Conservation (phyloP, 2,329 filamentous ascomycete species). For the Colletotrichum chlorophyti region DNA sequence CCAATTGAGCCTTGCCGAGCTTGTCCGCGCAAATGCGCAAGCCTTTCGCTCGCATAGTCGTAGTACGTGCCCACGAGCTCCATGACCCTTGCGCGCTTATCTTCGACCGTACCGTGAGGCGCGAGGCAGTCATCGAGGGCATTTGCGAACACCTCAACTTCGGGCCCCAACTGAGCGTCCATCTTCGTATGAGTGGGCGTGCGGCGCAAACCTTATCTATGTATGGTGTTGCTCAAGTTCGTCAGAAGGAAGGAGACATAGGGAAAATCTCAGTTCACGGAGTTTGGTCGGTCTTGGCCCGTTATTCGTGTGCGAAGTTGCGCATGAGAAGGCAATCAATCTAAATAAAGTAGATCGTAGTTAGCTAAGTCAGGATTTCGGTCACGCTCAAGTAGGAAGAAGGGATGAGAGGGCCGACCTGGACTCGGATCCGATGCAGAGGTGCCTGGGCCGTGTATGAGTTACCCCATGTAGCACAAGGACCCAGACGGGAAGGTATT, state of each 20-base stretch:
- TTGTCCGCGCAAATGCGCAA: conserved; percentile 50
- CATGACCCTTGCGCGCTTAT: conserved; percentile 71
- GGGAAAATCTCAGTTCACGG: not conserved
- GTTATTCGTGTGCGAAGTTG: not conserved
- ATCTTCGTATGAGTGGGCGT: not conserved
- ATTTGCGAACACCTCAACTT: conserved; percentile 88
- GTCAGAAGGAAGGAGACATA: not conserved
- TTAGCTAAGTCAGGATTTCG: not conserved
- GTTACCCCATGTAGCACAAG: too few relatives aligned
- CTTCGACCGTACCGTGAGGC: conserved; percentile 52
- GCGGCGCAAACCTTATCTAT: too few relatives aligned
- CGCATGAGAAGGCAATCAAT: not conserved
- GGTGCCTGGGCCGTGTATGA: too few relatives aligned
- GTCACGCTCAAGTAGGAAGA: too few relatives aligned
- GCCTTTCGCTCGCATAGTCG: conserved; percentile 56
- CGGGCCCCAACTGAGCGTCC: conserved; percentile 58
- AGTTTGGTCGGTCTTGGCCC: not conserved
- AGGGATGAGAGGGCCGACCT: too few relatives aligned
- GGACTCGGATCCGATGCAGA: too few relatives aligned
- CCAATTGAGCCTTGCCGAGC: conserved; percentile 30
- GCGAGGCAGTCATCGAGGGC: conserved; percentile 77
- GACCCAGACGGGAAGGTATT: too few relatives aligned
- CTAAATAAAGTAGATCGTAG: not conserved
- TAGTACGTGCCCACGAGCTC: conserved; percentile 72
- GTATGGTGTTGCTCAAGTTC: too few relatives aligned